Conservation (phyloP, 2,329 filamentous ascomycete species). For the Ophiostoma sp. region DNA sequence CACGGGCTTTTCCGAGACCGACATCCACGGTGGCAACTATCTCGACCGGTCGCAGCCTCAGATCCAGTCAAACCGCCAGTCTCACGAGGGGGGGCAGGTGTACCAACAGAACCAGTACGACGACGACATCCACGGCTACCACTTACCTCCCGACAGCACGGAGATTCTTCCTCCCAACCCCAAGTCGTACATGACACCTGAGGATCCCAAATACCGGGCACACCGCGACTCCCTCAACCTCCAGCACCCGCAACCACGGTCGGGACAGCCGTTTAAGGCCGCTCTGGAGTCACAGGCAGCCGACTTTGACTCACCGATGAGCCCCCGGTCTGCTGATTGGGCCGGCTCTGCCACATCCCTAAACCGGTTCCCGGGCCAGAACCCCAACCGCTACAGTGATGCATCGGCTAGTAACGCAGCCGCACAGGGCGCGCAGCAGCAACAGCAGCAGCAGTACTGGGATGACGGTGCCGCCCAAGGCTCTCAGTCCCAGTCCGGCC, state of each 20-base stretch:
- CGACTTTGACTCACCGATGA: constrained; percentile 62
- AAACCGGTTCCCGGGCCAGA: constrained; percentile 50
- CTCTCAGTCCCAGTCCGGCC: constrained; percentile 35
- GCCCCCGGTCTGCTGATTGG: constrained; percentile 63
- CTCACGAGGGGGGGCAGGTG: neutral
- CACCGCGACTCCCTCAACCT: constrained; percentile 79
- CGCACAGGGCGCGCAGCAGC: constrained; percentile 28
- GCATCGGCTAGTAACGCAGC: constrained; percentile 38
- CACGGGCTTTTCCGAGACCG: constrained; percentile 56
- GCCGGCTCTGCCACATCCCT: constrained; percentile 61
- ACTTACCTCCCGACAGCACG: constrained; percentile 12
- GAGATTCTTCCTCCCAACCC: constrained; percentile 44
- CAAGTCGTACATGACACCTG: constrained; percentile 56
- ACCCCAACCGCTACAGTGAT: constrained; percentile 52
- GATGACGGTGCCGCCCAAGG: constrained; percentile 39
- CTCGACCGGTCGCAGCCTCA: constrained; percentile 28
- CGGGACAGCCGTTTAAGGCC: constrained; percentile 71
- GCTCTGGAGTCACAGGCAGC: constrained; percentile 70
- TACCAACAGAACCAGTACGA: constrained; percentile 10
- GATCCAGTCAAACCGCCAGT: constrained; percentile 18
- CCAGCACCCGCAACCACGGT: constrained; percentile 75
- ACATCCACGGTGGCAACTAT: constrained; percentile 40
- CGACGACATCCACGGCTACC: constrained; percentile 19
- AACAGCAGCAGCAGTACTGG: constrained; percentile 40
- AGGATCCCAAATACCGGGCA: constrained; percentile 78